Percentiles rank a stretch among this genome's conserved stretches.
phyloP scores from a whole-genome alignment of 352 stramenopile species.

The Pythium dissotocum region DNA sequence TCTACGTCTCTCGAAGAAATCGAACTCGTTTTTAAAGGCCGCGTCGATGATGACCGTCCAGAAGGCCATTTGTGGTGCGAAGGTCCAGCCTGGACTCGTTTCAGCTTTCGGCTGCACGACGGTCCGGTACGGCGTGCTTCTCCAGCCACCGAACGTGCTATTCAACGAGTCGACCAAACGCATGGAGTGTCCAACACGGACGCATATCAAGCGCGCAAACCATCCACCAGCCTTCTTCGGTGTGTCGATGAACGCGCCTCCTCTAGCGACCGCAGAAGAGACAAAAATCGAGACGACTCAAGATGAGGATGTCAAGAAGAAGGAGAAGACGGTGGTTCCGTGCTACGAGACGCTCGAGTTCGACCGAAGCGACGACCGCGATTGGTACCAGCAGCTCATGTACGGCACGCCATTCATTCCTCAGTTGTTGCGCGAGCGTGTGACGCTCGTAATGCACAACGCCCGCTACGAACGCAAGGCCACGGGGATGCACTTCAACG shows the following conservation, averaged over 20 bases:
- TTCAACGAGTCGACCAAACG: conserved; percentile 20
- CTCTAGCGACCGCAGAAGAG: neutral
- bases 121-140: conserved; percentile 24
- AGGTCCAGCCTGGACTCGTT: conserved; percentile 5
- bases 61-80: conserved; percentile 2
- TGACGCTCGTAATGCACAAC: conserved; percentile 29
- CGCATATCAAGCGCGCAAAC: conserved; percentile 23
- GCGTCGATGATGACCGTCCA: conserved; percentile 11
- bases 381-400: conserved; percentile 31
- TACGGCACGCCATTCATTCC: conserved; percentile 34
- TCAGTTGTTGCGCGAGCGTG: conserved; percentile 22
- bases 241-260: conserved; percentile 18
- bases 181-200: conserved; percentile 27
- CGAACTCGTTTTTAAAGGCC: conserved; percentile 55
- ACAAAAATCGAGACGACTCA: too few relatives aligned
- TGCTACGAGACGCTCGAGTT: conserved; percentile 34
- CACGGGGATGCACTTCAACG: conserved; percentile 33
- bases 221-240: conserved; percentile 24
- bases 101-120: conserved; percentile 26
- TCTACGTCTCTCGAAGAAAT: conserved; percentile 51
- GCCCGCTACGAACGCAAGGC: conserved; percentile 29
- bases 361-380: conserved; percentile 20
- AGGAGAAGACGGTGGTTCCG: conserved; percentile 6
- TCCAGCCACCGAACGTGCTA: conserved; percentile 5
- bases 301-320: neutral